A percentile compares a stretch with the other conserved stretches of the same genome.
Evolutionary conservation across 2,329 filamentous ascomycete species (phyloP).

Genomic region (Lachnellula suecica): DNA sequence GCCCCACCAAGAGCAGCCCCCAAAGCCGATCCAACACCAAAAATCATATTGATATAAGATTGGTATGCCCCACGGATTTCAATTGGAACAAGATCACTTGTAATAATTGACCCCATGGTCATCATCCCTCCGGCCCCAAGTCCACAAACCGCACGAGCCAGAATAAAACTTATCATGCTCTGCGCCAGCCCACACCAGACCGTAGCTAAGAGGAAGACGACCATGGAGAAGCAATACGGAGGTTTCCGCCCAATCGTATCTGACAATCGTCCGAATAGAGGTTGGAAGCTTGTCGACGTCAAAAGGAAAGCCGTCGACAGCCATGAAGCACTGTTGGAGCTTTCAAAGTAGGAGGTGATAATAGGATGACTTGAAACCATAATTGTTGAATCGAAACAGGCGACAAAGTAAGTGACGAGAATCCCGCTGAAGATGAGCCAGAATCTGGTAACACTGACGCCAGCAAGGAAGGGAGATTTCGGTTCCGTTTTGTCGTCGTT

Average conservation of each 20-base stretch:
- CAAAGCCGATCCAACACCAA: conserved; percentile 55
- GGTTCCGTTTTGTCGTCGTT: conserved; percentile 14
- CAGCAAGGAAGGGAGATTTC: conserved; percentile 38
- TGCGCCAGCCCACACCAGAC: conserved; percentile 67
- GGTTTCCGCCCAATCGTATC: conserved; percentile 70
- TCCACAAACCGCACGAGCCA: conserved; percentile 69
- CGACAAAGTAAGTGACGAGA: conserved; percentile 56
- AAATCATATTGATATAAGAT: conserved; percentile 66
- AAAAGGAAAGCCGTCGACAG: conserved; percentile 77
- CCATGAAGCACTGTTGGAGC: conserved; percentile 80
- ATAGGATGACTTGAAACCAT: conserved; percentile 82
- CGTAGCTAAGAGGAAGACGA: conserved; percentile 64
- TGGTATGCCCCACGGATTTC: conserved; percentile 66
- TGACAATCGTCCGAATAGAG: conserved; percentile 70
- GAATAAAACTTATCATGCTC: conserved; percentile 68
- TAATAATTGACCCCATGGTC: conserved; percentile 68
- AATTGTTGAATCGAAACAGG: conserved; percentile 73
- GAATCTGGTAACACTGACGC: conserved; percentile 49
- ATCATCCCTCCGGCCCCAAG: conserved; percentile 72
- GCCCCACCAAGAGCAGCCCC: conserved; percentile 70
- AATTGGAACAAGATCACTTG: conserved; percentile 73
- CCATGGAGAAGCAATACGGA: conserved; percentile 63
- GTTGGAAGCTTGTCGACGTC: conserved; percentile 74
- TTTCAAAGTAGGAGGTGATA: conserved; percentile 76
- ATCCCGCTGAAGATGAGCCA: conserved; percentile 62